Conservation (phyloP, 495 filamentous ascomycete species). For the Pseudoneurospora amorphoporcata region DNA sequence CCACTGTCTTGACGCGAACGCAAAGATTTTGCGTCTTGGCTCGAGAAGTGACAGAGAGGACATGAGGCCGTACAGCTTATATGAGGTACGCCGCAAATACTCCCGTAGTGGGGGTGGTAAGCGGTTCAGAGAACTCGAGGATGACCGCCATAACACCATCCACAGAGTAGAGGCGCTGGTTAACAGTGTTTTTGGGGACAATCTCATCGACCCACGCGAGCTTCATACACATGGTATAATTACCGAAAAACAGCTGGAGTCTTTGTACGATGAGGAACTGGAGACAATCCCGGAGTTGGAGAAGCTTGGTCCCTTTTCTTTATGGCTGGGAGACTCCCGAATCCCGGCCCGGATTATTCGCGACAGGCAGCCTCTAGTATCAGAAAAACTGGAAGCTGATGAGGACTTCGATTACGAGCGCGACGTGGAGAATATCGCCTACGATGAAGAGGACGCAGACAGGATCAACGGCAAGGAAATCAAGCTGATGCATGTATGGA, state of each 20-base stretch:
- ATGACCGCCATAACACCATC: constrained; percentile 7
- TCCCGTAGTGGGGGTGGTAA: background rate
- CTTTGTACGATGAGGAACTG: constrained; percentile 51
- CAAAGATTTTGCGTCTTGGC: constrained; percentile 68
- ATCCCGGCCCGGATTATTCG: constrained; percentile 16
- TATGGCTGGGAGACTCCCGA: constrained; percentile 51
- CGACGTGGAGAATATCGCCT: constrained; percentile 27
- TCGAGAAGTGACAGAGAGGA: constrained; percentile 54
- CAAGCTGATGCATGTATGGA: constrained; percentile 25
- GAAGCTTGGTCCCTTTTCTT: constrained; percentile 37
- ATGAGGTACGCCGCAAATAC: constrained; percentile 39
- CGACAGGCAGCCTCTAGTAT: constrained; percentile 2
- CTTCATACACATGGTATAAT: constrained; percentile 49
- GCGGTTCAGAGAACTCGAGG: constrained; percentile 1
- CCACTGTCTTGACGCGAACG: constrained; percentile 54
- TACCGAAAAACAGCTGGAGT: constrained; percentile 47
- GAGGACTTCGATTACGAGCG: constrained; percentile 30
- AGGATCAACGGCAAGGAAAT: constrained; percentile 25
- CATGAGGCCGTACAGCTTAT: constrained; percentile 57
- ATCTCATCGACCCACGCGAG: constrained; percentile 34
- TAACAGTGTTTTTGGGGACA: constrained; percentile 38
- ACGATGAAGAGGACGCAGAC: constrained; percentile 30
- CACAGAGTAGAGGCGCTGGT: constrained; percentile 34
- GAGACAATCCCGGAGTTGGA: constrained; percentile 25
- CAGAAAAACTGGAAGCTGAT: constrained; percentile 16